phyloP scores from a whole-genome alignment of 768 basidiomycete genomes.

The Cystobasidium onofrii region DNA sequence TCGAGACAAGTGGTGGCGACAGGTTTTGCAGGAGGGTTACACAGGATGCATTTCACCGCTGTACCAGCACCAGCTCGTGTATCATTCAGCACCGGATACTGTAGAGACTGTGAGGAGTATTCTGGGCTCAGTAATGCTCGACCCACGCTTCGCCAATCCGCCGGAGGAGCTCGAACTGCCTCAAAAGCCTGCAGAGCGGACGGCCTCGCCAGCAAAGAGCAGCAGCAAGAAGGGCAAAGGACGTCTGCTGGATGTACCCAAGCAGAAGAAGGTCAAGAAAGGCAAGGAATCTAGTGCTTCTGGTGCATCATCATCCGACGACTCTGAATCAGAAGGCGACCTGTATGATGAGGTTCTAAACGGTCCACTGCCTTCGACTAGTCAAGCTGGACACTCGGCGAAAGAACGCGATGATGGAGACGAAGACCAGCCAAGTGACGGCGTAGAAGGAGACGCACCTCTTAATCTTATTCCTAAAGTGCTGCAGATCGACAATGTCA shows the following conservation, averaged over 20 bases:
- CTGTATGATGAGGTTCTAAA: constrained; percentile 26
- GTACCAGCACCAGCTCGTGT: neutral
- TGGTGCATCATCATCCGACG: neutral
- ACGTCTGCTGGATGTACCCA: neutral
- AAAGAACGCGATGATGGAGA: neutral
- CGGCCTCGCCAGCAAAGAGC: neutral
- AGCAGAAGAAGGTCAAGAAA: neutral
- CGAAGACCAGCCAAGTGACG: constrained; percentile 6
- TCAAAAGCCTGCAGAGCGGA: neutral
- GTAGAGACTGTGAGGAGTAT: too few relatives aligned
- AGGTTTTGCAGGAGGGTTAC: neutral
- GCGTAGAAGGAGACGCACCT: constrained; percentile 40
- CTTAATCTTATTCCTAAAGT: constrained; percentile 22
- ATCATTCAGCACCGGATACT: too few relatives aligned
- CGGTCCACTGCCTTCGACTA: constrained; percentile 21
- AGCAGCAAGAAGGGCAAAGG: constrained; percentile 24
- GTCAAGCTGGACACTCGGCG: neutral
- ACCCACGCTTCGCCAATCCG: constrained; percentile 9
- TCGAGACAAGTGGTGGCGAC: constrained; percentile 3
- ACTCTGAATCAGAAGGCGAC: constrained; percentile 7
- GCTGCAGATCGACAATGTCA: constrained; percentile 29
- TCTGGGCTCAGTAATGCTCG: neutral
- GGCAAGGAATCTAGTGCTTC: neutral
- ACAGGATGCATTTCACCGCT: neutral
- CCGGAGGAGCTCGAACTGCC: constrained; percentile 24